A percentile compares a stretch with the other conserved stretches of the same genome.
These are phyloP conservation scores for Kwoniella heveanensis DNA, from an alignment of 768 basidiomycete species.

Conservation along the genomic window DNA sequence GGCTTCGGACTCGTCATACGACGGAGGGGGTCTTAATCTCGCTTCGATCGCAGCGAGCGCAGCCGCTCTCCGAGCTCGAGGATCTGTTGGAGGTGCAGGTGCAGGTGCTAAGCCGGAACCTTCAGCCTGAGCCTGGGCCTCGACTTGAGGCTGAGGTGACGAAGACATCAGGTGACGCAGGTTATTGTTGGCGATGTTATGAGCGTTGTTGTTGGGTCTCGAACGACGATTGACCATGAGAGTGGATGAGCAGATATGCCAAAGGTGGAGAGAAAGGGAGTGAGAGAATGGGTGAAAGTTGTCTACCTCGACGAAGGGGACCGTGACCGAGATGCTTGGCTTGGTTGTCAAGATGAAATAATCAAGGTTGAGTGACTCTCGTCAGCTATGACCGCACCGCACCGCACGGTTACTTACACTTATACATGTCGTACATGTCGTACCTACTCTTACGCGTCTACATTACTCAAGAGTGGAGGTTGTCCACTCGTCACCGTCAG, in stretches of 20 bases:
- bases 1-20: neutral
- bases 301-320: too few relatives aligned
- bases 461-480: too few relatives aligned
- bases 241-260: too few relatives aligned
- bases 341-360: too few relatives aligned
- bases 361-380: too few relatives aligned
- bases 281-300: too few relatives aligned
- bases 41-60: slow-evolving; percentile 41
- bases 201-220: neutral
- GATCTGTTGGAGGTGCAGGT: neutral
- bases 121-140: neutral
- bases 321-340: neutral
- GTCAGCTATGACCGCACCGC: too few relatives aligned
- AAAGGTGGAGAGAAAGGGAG: too few relatives aligned
- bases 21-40: slow-evolving; percentile 17
- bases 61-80: slow-evolving; percentile 17
- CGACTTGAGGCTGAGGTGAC: neutral
- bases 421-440: too few relatives aligned
- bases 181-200: slow-evolving; percentile 4
- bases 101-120: neutral
- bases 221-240: neutral
- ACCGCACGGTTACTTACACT: too few relatives aligned
- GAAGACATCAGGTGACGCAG: neutral
- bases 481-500: too few relatives aligned
- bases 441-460: too few relatives aligned